These are phyloP conservation scores for Halenospora varia DNA, from an alignment of 495 filamentous ascomycete species.

Conservation along the genomic window DNA sequence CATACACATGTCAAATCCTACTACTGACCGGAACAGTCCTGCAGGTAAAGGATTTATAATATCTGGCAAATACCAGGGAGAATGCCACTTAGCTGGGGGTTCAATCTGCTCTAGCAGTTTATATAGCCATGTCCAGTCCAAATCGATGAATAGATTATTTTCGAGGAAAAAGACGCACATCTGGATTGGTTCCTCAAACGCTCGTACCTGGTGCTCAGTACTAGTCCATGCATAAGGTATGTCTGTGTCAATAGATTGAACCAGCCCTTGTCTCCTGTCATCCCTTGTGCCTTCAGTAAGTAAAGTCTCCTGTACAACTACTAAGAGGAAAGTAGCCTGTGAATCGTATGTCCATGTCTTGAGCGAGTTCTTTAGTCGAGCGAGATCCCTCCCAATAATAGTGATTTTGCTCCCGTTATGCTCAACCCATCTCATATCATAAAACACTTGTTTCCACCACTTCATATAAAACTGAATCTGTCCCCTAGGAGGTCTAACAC, in stretches of 20 bases:
- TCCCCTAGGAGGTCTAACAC: too few species aligned
- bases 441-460: not conserved
- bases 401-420: not conserved
- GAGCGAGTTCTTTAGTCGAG: not conserved
- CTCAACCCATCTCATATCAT: not conserved
- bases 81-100: not conserved
- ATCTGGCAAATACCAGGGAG: not conserved
- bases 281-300: not conserved
- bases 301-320: not conserved
- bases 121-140: not conserved
- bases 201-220: not conserved
- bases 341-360: not conserved
- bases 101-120: not conserved
- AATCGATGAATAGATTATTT: not conserved
- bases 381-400: not conserved
- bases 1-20: not conserved
- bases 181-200: not conserved
- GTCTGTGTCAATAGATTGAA: not conserved
- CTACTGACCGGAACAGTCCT: not conserved
- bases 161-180: not conserved
- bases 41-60: not conserved
- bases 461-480: not conserved
- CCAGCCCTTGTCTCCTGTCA: not conserved
- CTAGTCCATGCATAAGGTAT: not conserved
- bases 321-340: not conserved